phyloP scores from a whole-genome alignment of 2,329 filamentous ascomycete species.

The Stagonosporopsis vannaccii region DNA sequence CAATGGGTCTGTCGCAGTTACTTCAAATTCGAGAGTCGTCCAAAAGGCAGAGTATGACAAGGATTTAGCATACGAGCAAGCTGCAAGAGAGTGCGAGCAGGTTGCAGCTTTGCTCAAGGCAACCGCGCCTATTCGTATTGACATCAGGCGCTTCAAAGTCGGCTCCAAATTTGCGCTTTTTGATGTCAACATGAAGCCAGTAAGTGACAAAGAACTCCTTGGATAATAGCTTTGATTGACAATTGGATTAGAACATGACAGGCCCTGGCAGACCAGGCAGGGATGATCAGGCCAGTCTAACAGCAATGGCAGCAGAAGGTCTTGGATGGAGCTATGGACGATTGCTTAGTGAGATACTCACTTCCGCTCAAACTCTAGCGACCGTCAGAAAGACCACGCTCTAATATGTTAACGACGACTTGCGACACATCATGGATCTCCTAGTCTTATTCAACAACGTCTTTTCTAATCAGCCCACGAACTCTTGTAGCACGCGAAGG shows the following conservation, averaged over 20 bases:
- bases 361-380: neutral
- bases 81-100: constrained; percentile 21
- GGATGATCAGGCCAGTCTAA: constrained; percentile 58
- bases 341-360: neutral
- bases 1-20: constrained; percentile 58
- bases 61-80: neutral
- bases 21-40: constrained; percentile 55
- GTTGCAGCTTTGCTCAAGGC: constrained; percentile 51
- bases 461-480: no score
- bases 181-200: constrained; percentile 62
- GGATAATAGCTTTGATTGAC: neutral
- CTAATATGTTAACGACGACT: neutral
- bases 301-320: constrained; percentile 52
- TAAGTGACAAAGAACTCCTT: constrained; percentile 33
- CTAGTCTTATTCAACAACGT: no score
- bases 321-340: constrained; percentile 54
- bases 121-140: constrained; percentile 57
- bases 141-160: constrained; percentile 52
- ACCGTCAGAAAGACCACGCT: neutral
- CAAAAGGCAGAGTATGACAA: constrained; percentile 44
- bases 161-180: constrained; percentile 55
- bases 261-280: constrained; percentile 57
- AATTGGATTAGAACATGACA: constrained; percentile 55
- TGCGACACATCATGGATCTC: no score
- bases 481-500: no score